Evolutionary conservation across 176 grass and related monocot genomes (phyloP), one percentile per base, ranked within the genome.

Genomic region (Musa beccarii): DNA sequence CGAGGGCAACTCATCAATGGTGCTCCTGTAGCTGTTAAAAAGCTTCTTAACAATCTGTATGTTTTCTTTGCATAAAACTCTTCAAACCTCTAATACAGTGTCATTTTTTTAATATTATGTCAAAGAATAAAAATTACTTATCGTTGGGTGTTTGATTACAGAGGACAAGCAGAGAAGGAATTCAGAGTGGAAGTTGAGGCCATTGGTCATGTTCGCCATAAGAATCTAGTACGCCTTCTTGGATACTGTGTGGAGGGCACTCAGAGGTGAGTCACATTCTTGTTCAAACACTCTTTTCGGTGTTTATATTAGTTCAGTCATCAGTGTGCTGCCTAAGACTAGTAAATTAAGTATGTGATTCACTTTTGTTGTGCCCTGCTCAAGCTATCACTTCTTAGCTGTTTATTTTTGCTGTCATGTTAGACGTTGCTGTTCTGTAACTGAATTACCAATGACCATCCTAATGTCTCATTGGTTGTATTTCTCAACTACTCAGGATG

Each of bases 141-240:
- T 55, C 34, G 19, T 54, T 28, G 10, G 52, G 15, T 55, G 53
- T 56, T 74, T 56, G 22, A 29, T 76, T 85, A 13, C 70, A 93
- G 90, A 71, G 90, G 90, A 43, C 90, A 93, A 83, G 90, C 90
- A 17, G 90, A 93, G 80, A 93, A 93, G 78, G 90, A 93, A 87
- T 93, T 93, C 71, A 79, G 87, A 83, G 90, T 93, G 80, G 90
- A 93, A 87, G 90, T 93, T 83, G 90, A 93, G 75, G 90, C 90
- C 69, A 93, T 93, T 62, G 90, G 90, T 81, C 90, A 93, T 89
- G 90, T 93, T 71, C 90, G 90, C 54, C 90, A 93, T 80, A 93
- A 93, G 71, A 93, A 93, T 85, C 81, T 93, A 43, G 90, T 93
- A 25, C 87, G 90, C 49, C 87, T 93, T 80, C 82, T 93, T 19